Base-by-base conservation (phyloP, 768 basidiomycete genomes). In the Polyporus arcularius region DNA sequence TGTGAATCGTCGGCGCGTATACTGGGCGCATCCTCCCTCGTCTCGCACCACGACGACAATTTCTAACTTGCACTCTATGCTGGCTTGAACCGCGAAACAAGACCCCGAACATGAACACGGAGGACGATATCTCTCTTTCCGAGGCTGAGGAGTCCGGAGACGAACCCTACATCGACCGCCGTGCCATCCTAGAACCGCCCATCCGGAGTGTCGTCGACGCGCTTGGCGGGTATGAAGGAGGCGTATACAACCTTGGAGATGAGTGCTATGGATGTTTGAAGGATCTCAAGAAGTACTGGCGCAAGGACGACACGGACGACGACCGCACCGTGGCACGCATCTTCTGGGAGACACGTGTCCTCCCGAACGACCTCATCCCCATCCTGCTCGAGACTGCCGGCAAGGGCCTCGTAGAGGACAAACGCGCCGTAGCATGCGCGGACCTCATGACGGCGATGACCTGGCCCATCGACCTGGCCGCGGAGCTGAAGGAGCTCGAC, bases 381-480 rank as follows among this genome's bases (percentile, higher is more conserved):
- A 90, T 98, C 56, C 79, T 98, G 12, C 79, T 92, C 51, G 82
- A 82, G 60, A 94, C 92, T 0, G 90, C 91, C 0, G 90, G 91
- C 11, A 84, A 85, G 53, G 91, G 91, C 0, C 73, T 79, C 21
- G 86, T 90, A 35, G 91, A 93, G 64, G 91, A 94, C 74, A 90
- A 88, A 67, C 80, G 91, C 50, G 93, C 92, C 0, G 82, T 96
- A 30, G 85, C 88, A 0, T 90, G 88, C 64, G 88, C 87, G 8
- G 97, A 98, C 71, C 79, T 99, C 26, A 88, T 98, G 71, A 92
- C 94, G 0, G 95, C 96, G 0, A 92, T 99, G 92, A 98, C 96
- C 1, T 99, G 97, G 97, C 97, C 97, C 0, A 96, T 99, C 55
- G 93, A 98, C 73, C 79, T 98, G 63, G 91, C 94, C 0, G 91